Base-by-base conservation (phyloP, 257 asterid species). In the Cynanchum wilfordii region DNA sequence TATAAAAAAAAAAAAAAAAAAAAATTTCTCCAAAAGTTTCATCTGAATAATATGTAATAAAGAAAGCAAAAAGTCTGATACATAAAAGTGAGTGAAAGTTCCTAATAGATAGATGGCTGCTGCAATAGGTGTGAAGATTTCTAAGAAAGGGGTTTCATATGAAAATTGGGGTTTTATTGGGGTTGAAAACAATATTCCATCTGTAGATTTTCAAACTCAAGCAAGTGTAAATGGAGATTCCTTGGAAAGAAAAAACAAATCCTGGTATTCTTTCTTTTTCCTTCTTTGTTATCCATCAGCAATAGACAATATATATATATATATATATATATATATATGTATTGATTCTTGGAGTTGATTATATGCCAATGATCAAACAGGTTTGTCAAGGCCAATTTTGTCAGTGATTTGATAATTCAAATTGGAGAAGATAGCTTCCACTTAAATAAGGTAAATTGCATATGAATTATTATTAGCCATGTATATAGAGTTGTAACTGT, bases 381-480 rank as follows among this genome's bases (percentile, higher is more conserved):
- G 80, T 69, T 67, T 70, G 68, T 83, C 72, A 72, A 70, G 72
- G 64, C 73, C 60, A 66, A 44, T 30, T 30, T 25, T 57, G 62
- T 59, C 16, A 71, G 77, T 75, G 80, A 78, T 78, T 62, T 81
- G 75, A 60, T 75, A 19, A 70, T 81, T 55, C 70, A 75, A 54
- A 51, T 81, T 52, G 77, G 68, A 78, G 78, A 78, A 69, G 47
- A 74, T n/a, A 67, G 67, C 73, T 81, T 71, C 65, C 79, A 81
- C 69, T 63, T 81, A 72, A 72, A 81, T 63, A 71, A 74, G 82
- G 83, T 79, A 63, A 52, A 29, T 45, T 51, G 44, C 36, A 47
- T 40, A 44, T 51, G 13, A 9, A 9, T 36, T 36, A 3, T 56
- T n/a, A 4, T 1, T 30, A n/a, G 11, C 17, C 1, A 13, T 29